Conservation (phyloP, 2,329 filamentous ascomycete genomes). For the Incumbomyces delicatus region DNA sequence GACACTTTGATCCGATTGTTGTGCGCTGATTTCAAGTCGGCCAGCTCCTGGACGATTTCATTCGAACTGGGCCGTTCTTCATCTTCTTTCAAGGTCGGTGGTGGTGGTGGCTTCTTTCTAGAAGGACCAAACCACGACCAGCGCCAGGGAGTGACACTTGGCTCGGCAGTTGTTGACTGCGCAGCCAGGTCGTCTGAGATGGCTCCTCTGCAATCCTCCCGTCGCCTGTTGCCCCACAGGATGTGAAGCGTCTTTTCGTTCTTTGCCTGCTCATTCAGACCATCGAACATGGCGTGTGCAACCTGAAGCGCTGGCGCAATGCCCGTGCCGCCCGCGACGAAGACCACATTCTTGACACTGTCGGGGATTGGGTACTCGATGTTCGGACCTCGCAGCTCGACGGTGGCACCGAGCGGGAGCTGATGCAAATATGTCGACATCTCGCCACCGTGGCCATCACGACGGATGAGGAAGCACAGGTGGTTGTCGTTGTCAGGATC, state of each 20-base stretch:
- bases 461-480: constrained; percentile 68
- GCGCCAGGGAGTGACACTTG: constrained; percentile 7
- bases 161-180: constrained; percentile 11
- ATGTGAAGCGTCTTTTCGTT: constrained; percentile 49
- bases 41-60: constrained; percentile 52
- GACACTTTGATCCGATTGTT: constrained; percentile 52
- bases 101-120: neutral
- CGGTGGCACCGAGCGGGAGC: constrained; percentile 49
- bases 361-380: constrained; percentile 55
- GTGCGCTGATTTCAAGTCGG: constrained; percentile 50
- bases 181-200: constrained; percentile 35
- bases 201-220: constrained; percentile 57
- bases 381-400: constrained; percentile 73
- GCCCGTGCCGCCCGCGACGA: constrained; percentile 85
- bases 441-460: constrained; percentile 62
- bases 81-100: neutral
- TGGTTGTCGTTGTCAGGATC: constrained; percentile 27
- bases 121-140: constrained; percentile 11
- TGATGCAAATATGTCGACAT: constrained; percentile 71
- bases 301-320: constrained; percentile 83
- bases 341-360: constrained; percentile 54
- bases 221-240: constrained; percentile 68
- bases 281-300: constrained; percentile 47
- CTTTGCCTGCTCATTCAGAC: constrained; percentile 28
- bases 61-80: constrained; percentile 11